These are phyloP conservation scores for Penicillium silybi DNA, from an alignment of 495 filamentous ascomycete species.

Conservation along the genomic window DNA sequence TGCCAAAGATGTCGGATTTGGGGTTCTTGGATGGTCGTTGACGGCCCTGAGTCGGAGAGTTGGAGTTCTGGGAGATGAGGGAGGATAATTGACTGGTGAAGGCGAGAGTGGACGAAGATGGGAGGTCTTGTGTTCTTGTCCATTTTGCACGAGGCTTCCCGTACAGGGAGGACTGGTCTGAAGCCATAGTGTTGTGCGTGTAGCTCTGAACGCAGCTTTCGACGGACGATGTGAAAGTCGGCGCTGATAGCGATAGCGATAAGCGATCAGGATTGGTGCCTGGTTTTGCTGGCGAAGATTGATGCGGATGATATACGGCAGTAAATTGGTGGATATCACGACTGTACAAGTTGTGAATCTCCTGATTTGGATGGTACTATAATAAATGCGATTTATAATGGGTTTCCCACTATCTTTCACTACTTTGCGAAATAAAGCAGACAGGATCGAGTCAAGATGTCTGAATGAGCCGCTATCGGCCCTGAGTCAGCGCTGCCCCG, in stretches of 20 bases:
- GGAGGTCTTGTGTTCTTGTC: slow-evolving; percentile 51
- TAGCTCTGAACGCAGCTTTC: background rate
- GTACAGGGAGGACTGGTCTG: slow-evolving; percentile 56
- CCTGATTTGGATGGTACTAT: too few species aligned
- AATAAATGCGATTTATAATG: too few species aligned
- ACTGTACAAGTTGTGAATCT: too few species aligned
- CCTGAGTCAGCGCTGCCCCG: slow-evolving; percentile 11
- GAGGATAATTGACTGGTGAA: slow-evolving; percentile 77
- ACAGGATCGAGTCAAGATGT: background rate
- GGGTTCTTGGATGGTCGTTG: slow-evolving; percentile 57
- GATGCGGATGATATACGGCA: background rate
- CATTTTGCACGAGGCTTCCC: slow-evolving; percentile 57
- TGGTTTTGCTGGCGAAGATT: slow-evolving; percentile 1
- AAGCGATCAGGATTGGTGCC: background rate
- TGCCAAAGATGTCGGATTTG: slow-evolving; percentile 68
- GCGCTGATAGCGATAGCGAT: background rate
- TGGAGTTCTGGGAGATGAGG: slow-evolving; percentile 54
- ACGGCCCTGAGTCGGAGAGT: slow-evolving; percentile 46
- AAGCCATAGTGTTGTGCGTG: slow-evolving; percentile 8
- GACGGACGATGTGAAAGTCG: background rate
- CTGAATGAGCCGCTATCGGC: background rate
- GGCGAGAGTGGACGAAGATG: slow-evolving; percentile 69
- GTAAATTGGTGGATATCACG: background rate
- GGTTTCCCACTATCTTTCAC: background rate
- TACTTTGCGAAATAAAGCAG: background rate